Percentiles rank a stretch among this genome's conserved stretches.
Conservation (phyloP, 352 stramenopile species). For the Thalassiosira hispida region DNA sequence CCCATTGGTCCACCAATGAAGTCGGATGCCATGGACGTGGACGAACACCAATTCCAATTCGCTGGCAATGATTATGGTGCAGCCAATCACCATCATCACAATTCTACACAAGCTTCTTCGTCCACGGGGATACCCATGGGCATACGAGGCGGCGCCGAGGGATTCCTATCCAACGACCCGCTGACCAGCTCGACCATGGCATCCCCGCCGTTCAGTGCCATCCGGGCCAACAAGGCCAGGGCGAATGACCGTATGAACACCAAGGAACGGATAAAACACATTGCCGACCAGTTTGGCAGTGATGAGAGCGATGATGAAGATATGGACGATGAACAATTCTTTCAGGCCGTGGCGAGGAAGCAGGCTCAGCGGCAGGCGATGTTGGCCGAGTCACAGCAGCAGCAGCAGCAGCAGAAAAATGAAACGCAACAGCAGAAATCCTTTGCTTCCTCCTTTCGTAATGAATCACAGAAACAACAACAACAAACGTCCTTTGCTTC, state of each 20-base stretch:
- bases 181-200: conserved; percentile 30
- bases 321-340: conserved; percentile 34
- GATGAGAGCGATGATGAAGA: conserved; percentile 37
- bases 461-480: neutral
- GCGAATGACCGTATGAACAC: conserved; percentile 12
- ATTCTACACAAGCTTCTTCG: neutral
- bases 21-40: conserved; percentile 26
- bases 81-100: neutral
- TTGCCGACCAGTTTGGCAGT: conserved; percentile 25
- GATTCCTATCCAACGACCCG: conserved; percentile 27
- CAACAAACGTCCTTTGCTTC: conserved; percentile 6
- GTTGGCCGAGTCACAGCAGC: neutral
- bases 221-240: neutral
- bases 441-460: neutral
- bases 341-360: conserved; percentile 24
- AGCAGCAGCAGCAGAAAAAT: neutral
- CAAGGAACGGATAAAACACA: conserved; percentile 22
- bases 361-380: conserved; percentile 14
- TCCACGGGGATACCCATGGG: neutral
- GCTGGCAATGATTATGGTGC: neutral
- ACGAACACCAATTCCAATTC: neutral
- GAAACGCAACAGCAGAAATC: neutral
- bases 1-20: neutral
- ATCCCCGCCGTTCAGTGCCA: conserved; percentile 11
- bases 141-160: conserved; percentile 6